Conservation (phyloP, 192 early-diverging fungal genomes). For the Spinellus fusiger region DNA sequence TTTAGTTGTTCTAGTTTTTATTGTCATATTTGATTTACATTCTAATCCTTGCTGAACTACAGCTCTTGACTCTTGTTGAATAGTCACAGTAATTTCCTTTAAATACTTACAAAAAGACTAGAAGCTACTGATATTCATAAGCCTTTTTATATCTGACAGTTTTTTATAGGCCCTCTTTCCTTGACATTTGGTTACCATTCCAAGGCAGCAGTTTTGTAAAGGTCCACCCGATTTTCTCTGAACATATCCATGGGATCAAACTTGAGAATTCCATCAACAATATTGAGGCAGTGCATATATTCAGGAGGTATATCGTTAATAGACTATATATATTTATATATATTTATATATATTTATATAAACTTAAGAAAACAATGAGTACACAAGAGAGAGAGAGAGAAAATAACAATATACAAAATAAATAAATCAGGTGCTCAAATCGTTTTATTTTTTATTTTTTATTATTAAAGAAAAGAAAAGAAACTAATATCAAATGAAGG, state of each 20-base stretch:
- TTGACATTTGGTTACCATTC: background rate
- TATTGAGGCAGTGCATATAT: constrained; percentile 1
- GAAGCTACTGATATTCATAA: background rate
- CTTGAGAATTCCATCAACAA: background rate
- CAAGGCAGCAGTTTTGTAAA: background rate
- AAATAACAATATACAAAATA: too few relatives aligned
- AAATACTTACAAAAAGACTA: background rate
- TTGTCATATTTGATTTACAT: background rate
- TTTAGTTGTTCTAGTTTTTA: too few relatives aligned
- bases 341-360: too few relatives aligned
- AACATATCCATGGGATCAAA: background rate
- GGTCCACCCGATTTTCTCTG: background rate
- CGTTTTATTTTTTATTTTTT: too few relatives aligned
- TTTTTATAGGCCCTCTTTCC: background rate
- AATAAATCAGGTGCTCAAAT: too few relatives aligned
- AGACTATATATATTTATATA: too few relatives aligned
- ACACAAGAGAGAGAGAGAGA: too few relatives aligned
- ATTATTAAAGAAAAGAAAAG: too few relatives aligned
- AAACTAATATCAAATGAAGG: too few relatives aligned
- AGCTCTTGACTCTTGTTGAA: too few relatives aligned
- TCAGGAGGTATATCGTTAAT: background rate
- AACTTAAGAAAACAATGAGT: too few relatives aligned
- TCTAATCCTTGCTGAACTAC: background rate
- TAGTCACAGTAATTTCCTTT: background rate
- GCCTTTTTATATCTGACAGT: background rate